Percentiles rank a stretch among this genome's conserved stretches.
Conservation (phyloP, 805 yeast species). For the Jamesozyma rosinii region DNA sequence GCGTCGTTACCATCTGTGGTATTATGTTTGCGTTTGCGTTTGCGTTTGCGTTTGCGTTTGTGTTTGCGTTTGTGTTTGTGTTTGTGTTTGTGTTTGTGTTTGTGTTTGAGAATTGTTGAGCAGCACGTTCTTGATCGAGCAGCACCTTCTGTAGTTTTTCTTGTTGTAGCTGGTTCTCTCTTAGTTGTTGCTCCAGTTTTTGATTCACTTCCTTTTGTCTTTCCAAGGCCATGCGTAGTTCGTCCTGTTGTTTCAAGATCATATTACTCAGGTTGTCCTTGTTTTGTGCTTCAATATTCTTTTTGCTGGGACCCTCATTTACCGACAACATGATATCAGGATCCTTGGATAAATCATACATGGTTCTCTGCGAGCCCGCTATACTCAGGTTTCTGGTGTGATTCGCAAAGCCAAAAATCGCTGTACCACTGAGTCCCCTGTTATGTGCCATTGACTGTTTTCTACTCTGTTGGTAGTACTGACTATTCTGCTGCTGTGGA, state of each 20-base stretch:
- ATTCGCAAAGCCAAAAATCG: constrained; percentile 63
- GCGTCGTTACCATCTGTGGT: constrained; percentile 9
- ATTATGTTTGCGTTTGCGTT: background rate
- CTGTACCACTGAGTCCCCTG: constrained; percentile 67
- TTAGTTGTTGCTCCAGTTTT: constrained; percentile 24
- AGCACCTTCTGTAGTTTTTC: constrained; percentile 23
- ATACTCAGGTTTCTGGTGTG: constrained; percentile 57
- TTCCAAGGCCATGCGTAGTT: constrained; percentile 24
- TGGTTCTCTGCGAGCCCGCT: constrained; percentile 34
- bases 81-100: background rate
- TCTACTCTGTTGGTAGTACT: background rate
- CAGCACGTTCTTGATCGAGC: constrained; percentile 12
- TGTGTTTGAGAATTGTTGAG: constrained; percentile 1
- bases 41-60: background rate
- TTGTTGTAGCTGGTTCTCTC: constrained; percentile 23
- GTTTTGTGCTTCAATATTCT: background rate
- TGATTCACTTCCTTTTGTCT: constrained; percentile 26
- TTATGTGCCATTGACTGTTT: constrained; percentile 34
- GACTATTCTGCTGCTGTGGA: background rate
- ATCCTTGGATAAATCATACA: constrained; percentile 8
- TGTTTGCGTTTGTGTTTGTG: constrained; percentile 1
- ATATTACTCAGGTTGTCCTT: constrained; percentile 1
- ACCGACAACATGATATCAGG: constrained; percentile 3
- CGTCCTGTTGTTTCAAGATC: constrained; percentile 26
- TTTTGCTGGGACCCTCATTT: background rate